Evolutionary conservation across 2,329 filamentous ascomycete genomes (phyloP).

Genomic region (Ceratocystis papillata): DNA sequence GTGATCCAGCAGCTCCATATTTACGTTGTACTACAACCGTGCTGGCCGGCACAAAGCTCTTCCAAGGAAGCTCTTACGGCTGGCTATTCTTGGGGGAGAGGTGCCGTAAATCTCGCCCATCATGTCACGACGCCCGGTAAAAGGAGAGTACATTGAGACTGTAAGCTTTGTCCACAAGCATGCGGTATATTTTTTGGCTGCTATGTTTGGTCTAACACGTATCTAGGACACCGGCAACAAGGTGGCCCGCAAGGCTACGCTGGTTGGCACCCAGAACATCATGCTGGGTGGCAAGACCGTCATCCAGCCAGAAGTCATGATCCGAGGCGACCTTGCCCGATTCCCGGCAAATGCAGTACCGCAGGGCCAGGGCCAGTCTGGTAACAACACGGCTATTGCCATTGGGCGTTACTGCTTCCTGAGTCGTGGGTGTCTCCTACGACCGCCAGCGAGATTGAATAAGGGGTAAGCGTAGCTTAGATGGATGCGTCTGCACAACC

Average conservation of each 20-base stretch:
- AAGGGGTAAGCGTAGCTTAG: constrained; percentile 44
- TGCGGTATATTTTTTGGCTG: neutral
- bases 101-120: constrained; percentile 26
- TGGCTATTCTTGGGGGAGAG: neutral
- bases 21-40: neutral
- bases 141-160: constrained; percentile 95
- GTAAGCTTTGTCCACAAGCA: constrained; percentile 39
- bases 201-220: constrained; percentile 16
- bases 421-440: constrained; percentile 63
- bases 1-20: neutral
- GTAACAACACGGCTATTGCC: constrained; percentile 58
- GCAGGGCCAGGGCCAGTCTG: constrained; percentile 31
- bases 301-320: constrained; percentile 88
- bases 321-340: constrained; percentile 75
- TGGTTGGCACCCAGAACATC: constrained; percentile 94
- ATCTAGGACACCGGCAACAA: constrained; percentile 91
- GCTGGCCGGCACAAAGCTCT: neutral
- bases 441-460: constrained; percentile 72
- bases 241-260: constrained; percentile 80
- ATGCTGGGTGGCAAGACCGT: constrained; percentile 93
- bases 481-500: too few relatives aligned
- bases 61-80: neutral
- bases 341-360: constrained; percentile 39
- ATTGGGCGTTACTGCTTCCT: constrained; percentile 91
- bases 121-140: constrained; percentile 67